Evolutionary conservation across 371 early-diverging fungal genomes (phyloP).

Genomic region (Mortierella sp.): DNA sequence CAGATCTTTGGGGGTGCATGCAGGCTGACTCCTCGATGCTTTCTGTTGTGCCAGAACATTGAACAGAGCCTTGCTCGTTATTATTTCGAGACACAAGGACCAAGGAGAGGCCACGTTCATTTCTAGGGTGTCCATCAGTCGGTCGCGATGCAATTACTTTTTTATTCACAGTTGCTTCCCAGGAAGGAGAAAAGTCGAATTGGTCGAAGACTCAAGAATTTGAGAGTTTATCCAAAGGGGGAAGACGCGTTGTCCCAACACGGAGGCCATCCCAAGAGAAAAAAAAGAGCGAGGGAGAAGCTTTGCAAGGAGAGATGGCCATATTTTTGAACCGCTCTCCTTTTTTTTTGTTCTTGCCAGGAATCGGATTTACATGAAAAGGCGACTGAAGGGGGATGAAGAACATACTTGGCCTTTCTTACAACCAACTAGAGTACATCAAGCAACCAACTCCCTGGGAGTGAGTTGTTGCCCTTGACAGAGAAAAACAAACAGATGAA

Average conservation of each 20-base stretch:
- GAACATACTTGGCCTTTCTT: not conserved
- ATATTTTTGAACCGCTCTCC: not conserved
- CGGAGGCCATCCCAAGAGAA: slow-evolving; percentile 7
- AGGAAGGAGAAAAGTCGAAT: not conserved
- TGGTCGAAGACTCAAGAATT: too few relatives aligned
- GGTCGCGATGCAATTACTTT: not conserved
- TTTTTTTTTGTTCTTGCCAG: not conserved
- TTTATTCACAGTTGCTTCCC: not conserved
- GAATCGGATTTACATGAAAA: not conserved
- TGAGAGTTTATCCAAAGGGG: not conserved
- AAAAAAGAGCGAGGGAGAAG: not conserved
- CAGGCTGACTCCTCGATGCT: not conserved
- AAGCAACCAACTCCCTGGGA: slow-evolving; percentile 2
- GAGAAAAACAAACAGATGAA: not conserved
- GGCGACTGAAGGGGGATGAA: not conserved
- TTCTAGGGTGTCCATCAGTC: not conserved
- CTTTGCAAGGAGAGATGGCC: not conserved
- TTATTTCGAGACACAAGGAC: not conserved
- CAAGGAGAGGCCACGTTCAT: not conserved
- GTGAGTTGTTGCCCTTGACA: not conserved
- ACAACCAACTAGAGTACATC: not conserved
- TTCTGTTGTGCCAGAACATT: not conserved
- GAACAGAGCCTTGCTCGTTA: not conserved
- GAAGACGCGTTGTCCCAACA: not conserved
- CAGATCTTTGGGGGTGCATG: not conserved